phyloP scores from a whole-genome alignment of 306 rosid genomes.

The Trifolium pratense region DNA sequence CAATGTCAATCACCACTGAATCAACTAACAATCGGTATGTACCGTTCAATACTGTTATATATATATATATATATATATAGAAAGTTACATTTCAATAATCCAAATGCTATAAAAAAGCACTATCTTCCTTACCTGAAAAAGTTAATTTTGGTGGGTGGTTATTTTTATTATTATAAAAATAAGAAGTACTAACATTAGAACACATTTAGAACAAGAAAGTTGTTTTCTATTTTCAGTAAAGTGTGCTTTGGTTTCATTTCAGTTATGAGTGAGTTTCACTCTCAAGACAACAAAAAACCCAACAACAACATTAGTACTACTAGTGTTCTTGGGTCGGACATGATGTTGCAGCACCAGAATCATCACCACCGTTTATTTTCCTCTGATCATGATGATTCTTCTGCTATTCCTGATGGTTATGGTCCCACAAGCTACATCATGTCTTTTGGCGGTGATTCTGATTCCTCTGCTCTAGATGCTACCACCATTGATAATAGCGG shows the following conservation, averaged over 20 bases:
- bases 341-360: constrained; percentile 46
- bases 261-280: constrained; percentile 47
- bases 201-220: too few species aligned
- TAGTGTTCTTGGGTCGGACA: constrained; percentile 37
- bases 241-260: background rate
- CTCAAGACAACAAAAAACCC: constrained; percentile 37
- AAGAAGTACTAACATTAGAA: background rate
- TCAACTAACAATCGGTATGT: too few species aligned
- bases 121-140: constrained; percentile 30
- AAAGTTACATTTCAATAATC: background rate
- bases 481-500: constrained; percentile 35
- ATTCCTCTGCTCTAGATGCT: constrained; percentile 18
- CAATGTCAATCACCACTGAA: too few species aligned
- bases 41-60: too few species aligned
- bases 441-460: constrained; percentile 28
- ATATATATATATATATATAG: too few species aligned
- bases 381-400: constrained; percentile 33
- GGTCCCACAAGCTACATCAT: constrained; percentile 53
- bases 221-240: constrained; percentile 2
- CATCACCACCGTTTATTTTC: constrained; percentile 59
- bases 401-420: constrained; percentile 15
- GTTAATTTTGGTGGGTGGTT: constrained; percentile 4
- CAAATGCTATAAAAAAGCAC: constrained; percentile 10
- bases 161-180: background rate
- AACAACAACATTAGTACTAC: background rate